Evolutionary conservation across 495 filamentous ascomycete genomes (phyloP), one percentile per base, ranked within the genome.

Genomic region (Schizothecium vesticola): DNA sequence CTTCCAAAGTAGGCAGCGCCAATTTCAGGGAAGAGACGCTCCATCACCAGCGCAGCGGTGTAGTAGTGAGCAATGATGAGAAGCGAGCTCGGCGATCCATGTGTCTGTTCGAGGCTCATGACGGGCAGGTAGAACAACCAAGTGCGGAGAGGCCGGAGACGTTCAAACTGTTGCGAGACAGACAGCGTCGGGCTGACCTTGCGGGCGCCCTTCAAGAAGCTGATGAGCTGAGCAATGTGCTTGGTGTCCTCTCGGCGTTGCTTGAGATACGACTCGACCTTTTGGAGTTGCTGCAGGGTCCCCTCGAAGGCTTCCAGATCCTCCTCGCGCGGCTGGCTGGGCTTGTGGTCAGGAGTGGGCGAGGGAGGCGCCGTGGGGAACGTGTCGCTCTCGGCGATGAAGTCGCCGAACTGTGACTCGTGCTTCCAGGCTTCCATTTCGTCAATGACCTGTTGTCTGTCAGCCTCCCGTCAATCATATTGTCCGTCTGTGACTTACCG

Each of bases 61-160:
- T 97, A 97, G 79, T 97, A 94, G 74, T 98, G 91, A 10, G 93
- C 90, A 51, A 99, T 87, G 33, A 96, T 86, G 23, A 97, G 82
- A 77, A 97, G 82, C 22, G 90, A 87, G 33, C 87, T 88, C 4
- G 86, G 82, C 68, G 88, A 87, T 26, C 80, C 81, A 24, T 83
- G 78, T 24, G 85, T 86, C 62, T 84, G 81, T 71, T 88, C 84
- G 43, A 91, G 81, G 68, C 86, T 86, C 70, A 83, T 81, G 64
- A 92, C 87, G 3, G 96, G 96, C 59, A 97, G 85, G 92, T 93
- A 99, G 81, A 97, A 96, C 23, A 98, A 86, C 94, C 96, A 97
- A 66, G 89, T 87, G 57, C 94, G 89, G 21, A 99, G 85, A 8
- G 90, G 86, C 68, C 94, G 91, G 26, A 98, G 86, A 69, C 92